Conservation (phyloP, 805 yeast species). For the Lachancea quebecensis region DNA sequence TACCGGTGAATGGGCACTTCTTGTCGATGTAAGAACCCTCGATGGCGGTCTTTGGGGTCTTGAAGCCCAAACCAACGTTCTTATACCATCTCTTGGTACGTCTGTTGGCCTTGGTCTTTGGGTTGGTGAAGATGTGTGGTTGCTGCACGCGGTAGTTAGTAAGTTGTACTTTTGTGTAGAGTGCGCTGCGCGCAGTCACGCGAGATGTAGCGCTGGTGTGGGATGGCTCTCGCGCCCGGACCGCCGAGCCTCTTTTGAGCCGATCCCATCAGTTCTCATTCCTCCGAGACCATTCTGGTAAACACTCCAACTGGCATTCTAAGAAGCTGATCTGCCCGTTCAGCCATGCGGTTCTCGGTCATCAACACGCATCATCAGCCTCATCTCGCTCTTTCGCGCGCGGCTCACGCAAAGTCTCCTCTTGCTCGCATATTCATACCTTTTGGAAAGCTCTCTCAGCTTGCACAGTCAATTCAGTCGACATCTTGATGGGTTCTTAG, state of each 20-base stretch:
- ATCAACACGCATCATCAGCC: not conserved
- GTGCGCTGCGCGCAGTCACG: not conserved
- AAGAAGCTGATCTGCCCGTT: too few species aligned
- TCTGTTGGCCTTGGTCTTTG: constrained; percentile 98
- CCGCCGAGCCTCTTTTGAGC: too few species aligned
- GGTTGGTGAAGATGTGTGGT: constrained; percentile 99
- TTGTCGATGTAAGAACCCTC: constrained; percentile 99
- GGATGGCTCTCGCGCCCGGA: not conserved
- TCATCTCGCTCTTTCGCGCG: not conserved
- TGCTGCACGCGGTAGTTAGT: constrained; percentile 57
- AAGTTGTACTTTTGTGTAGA: constrained; percentile 8
- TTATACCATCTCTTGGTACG: constrained; percentile 99
- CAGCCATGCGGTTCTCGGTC: too few species aligned
- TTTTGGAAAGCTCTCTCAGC: constrained; percentile 99
- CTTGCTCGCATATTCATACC: constrained; percentile 48
- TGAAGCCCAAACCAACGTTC: constrained; percentile 99
- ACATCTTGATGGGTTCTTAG: constrained; percentile 58
- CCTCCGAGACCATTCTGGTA: too few species aligned
- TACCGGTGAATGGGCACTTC: constrained; percentile 99
- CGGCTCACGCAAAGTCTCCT: too few species aligned
- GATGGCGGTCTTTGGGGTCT: constrained; percentile 98
- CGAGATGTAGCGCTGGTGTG: not conserved
- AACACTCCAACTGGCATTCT: too few species aligned
- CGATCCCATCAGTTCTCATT: too few species aligned
- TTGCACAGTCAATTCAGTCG: constrained; percentile 99